phyloP scores from a whole-genome alignment of 2,329 filamentous ascomycete species.

The Aspergillus brasiliensis region DNA sequence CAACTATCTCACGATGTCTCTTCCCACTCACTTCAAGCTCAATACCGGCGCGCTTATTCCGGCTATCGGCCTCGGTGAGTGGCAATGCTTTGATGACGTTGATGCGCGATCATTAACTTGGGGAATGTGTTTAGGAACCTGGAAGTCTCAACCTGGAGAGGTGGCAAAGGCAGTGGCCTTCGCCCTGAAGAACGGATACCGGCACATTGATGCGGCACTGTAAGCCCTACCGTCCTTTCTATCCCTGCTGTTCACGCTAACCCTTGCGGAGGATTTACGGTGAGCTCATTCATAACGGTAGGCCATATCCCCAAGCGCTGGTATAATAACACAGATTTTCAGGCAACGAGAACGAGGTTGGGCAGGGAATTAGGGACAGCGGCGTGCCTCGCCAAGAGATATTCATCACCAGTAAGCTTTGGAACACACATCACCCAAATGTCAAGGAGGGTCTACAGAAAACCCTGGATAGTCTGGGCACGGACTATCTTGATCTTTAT shows the following conservation, averaged over 20 bases:
- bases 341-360: constrained; percentile 4
- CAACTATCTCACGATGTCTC: neutral
- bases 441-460: constrained; percentile 54
- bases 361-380: neutral
- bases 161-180: constrained; percentile 34
- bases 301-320: neutral
- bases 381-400: constrained; percentile 4
- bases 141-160: constrained; percentile 38
- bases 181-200: constrained; percentile 42
- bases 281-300: constrained; percentile 51
- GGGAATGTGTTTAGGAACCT: constrained; percentile 29
- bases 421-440: constrained; percentile 70
- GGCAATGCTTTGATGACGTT: neutral
- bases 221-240: constrained; percentile 12
- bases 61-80: constrained; percentile 33
- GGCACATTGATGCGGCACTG: constrained; percentile 43
- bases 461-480: constrained; percentile 42
- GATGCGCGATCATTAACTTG: neutral
- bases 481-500: constrained; percentile 49
- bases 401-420: constrained; percentile 28
- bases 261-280: constrained; percentile 20
- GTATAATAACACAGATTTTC: neutral
- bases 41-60: constrained; percentile 45
- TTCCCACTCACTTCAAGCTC: constrained; percentile 22
- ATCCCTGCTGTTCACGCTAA: too few species aligned